Conservation (phyloP, 305 asterid species). For the Fraxinus greggii region DNA sequence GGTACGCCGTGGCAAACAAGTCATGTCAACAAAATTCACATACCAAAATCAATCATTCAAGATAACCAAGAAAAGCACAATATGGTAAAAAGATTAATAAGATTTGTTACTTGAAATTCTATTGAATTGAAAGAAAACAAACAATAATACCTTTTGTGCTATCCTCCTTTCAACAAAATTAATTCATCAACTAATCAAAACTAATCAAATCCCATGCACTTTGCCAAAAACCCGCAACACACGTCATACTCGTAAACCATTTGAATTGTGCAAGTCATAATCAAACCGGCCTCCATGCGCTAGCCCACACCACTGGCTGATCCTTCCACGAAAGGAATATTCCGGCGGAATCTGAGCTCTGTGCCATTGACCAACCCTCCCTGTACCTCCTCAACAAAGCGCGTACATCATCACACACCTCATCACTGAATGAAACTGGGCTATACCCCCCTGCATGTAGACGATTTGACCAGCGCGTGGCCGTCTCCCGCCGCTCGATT, state of each 20-base stretch:
- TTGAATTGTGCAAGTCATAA: conserved; percentile 20
- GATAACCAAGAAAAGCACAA: conserved; percentile 7
- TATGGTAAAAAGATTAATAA: conserved; percentile 30
- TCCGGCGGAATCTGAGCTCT: conserved; percentile 69
- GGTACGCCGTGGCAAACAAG: background rate
- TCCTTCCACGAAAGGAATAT: conserved; percentile 96
- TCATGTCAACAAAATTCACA: background rate
- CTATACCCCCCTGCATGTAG: conserved; percentile 63
- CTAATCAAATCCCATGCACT: conserved; percentile 33
- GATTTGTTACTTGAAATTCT: conserved; percentile 43
- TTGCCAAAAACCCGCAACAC: conserved; percentile 25
- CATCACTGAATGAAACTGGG: conserved; percentile 57
- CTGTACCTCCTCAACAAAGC: conserved; percentile 84
- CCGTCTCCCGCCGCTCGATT: conserved; percentile 81
- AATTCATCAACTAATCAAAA: conserved; percentile 26
- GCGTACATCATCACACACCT: conserved; percentile 88
- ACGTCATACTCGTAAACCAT: conserved; percentile 33
- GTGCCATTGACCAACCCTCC: conserved; percentile 94
- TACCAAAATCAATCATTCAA: background rate
- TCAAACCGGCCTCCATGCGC: conserved; percentile 86
- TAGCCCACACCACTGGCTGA: conserved; percentile 97
- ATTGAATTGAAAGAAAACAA: conserved; percentile 20
- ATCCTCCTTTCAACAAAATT: conserved; percentile 22
- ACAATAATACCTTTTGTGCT: conserved; percentile 31
- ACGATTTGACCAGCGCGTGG: conserved; percentile 72